Evolutionary conservation across 306 rosid species (phyloP), one percentile per base, ranked within the genome.

Genomic region (Abrus precatorius): DNA sequence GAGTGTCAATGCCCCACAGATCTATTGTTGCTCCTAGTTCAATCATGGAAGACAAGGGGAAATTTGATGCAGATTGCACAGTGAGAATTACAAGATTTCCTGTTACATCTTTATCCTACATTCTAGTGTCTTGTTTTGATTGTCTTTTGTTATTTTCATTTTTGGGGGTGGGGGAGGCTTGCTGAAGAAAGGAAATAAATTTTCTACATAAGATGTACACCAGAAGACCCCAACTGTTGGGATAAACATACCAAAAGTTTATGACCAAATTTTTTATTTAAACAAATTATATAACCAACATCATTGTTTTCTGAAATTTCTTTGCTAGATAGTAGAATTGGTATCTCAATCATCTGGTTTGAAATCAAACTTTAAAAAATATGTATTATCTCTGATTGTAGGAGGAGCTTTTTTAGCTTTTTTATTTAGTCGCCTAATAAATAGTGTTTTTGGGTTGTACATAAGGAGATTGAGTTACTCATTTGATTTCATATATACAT

Each of bases 41-140:
- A 32, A 76, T 77, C 79, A 76, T 79, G 83, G 94, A 89, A 29
- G 90, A 89, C 83, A 78, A 79, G 14, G 92, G 93, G 59, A 86
- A 90, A 74, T 69, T 89, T 83, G 93, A 85, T 72, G 78, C 78
- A 27, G 94, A 91, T 33, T 81, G 68, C 87, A 78, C 74, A 4
- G 98, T 95, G 82, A 93, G 91, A 71, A 38, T 45, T 59, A 27
- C 59, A 50, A 53, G 36, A 73, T 54, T 74, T 81, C 50, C 30
- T 45, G 54, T 48, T 83, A 59, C 48, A 43, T 77, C 55, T 34
- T 69, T 62, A 2, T 62, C 68, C 27, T 64, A 30, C 44, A 50
- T 71, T 63, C 72, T 20, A 20, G 36, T 60, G 65, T 79, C 28
- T 64, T 83, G 9, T 73, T 14, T 57, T 79, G 55, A 61, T 13